phyloP scores from a whole-genome alignment of 768 basidiomycete genomes.

The Mycena epipterygia region DNA sequence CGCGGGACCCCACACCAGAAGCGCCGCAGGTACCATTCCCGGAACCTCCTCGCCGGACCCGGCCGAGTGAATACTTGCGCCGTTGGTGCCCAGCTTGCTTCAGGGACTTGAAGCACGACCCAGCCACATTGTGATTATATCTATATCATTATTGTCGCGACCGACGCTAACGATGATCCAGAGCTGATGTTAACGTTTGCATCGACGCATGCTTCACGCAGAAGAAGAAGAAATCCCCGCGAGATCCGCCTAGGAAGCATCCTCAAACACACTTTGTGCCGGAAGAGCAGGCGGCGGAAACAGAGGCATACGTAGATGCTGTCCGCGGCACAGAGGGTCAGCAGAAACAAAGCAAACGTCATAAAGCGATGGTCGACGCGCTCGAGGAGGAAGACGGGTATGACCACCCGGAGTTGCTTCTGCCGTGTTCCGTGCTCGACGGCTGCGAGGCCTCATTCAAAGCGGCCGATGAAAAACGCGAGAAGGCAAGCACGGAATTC shows the following conservation, averaged over 20 bases:
- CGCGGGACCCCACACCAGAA: neutral
- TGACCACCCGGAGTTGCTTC: neutral
- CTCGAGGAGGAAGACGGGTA: conserved; percentile 4
- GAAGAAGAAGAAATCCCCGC: conserved; percentile 7
- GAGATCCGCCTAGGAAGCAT: conserved; percentile 7
- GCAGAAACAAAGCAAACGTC: neutral
- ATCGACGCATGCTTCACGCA: conserved; percentile 23
- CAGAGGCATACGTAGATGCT: conserved; percentile 8
- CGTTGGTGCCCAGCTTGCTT: conserved; percentile 16
- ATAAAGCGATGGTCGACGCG: neutral
- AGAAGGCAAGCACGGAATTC: too few species aligned
- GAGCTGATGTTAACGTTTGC: neutral
- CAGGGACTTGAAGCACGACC: neutral
- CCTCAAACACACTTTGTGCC: conserved; percentile 9
- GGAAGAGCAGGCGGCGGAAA: neutral
- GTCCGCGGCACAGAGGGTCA: neutral
- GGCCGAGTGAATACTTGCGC: conserved; percentile 15
- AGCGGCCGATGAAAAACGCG: too few species aligned
- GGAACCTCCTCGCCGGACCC: neutral
- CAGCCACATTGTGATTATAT: neutral
- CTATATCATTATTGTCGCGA: neutral
- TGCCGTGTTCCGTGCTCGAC: conserved; percentile 2
- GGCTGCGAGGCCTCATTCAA: conserved; percentile 11
- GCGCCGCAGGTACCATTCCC: conserved; percentile 6
- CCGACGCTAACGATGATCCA: neutral